Evolutionary conservation across 2,329 filamentous ascomycete species (phyloP), one percentile per base, ranked within the genome.

Genomic region (Zymoseptoria brevis): DNA sequence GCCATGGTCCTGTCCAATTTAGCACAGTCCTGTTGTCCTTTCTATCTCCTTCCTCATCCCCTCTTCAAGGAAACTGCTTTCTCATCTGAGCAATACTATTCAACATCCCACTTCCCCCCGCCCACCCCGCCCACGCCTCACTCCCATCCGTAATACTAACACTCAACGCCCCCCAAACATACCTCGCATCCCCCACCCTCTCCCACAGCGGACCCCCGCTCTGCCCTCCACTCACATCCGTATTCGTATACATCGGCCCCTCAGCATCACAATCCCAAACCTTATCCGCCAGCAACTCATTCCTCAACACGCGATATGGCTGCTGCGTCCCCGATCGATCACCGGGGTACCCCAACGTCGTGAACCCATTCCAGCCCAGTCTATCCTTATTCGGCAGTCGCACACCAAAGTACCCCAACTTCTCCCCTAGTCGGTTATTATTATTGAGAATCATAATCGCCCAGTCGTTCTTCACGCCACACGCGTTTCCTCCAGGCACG

Each of bases 391-490:
- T 50, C 3, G 60, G 57, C 4, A 61, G 35, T 16, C 55, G 30
- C 11, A 51, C 60, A n/a, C 60, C 60, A 26, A 61, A 61, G 22
- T 53, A 61, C 6, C 60, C 60, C 11, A 59, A 21, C 26, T 57
- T 58, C 51, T 56, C 54, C 8, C 60, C 60, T 2, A 61, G 16
- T 2, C 57, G 22, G 21, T 57, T 24, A 4, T 16, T 16, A n/a
- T 45, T n/a, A 30, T 59, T 51, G 11, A 61, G 51, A 8, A 61
- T 55, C 41, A 61, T 41, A 16, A 61, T 41, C 2, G 57, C 57
- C 60, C 60, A 61, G 52, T 61, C 60, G n/a, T 55, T 56, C 22
- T 59, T 61, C 45, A 51, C 57, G 11, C 60, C 60, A 35, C 60
- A 61, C 4, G 60, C 49, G 8, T 54, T 57, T 6, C 60, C 60